Evolutionary conservation across 2,329 filamentous ascomycete genomes (phyloP).

Genomic region (Paraconiothyrium brasiliense): DNA sequence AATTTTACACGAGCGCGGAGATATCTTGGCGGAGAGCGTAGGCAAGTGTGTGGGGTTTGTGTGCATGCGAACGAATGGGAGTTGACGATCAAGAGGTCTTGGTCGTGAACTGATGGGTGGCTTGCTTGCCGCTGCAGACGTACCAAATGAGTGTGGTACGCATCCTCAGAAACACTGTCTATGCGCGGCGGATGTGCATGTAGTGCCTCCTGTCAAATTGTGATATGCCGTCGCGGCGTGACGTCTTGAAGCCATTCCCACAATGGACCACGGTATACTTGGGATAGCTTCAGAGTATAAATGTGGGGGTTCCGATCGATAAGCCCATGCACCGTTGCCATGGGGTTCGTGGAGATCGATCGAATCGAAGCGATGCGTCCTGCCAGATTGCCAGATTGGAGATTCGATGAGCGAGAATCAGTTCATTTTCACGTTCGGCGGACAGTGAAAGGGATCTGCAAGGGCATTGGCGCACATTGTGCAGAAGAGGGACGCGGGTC

Average conservation of each 20-base stretch:
- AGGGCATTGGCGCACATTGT: not conserved
- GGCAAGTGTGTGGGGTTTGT: not conserved
- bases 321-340: not conserved
- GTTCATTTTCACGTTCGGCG: not conserved
- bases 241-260: not conserved
- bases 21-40: not conserved
- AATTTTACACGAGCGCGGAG: not conserved
- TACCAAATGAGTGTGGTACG: not conserved
- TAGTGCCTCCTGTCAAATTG: constrained; percentile 5
- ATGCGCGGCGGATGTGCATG: not conserved
- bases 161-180: not conserved
- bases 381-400: constrained; percentile 14
- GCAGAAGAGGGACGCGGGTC: not conserved
- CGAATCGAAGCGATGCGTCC: not conserved
- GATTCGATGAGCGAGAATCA: constrained; percentile 1
- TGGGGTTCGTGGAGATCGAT: constrained; percentile 6
- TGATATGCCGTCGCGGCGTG: not conserved
- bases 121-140: not conserved
- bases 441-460: not conserved
- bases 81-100: not conserved
- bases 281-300: not conserved
- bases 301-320: constrained; percentile 6
- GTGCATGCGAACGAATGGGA: not conserved
- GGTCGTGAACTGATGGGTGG: not conserved
- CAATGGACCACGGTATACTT: not conserved